Conservation (phyloP, 2,329 filamentous ascomycete genomes). For the Ophiostoma sp. region DNA sequence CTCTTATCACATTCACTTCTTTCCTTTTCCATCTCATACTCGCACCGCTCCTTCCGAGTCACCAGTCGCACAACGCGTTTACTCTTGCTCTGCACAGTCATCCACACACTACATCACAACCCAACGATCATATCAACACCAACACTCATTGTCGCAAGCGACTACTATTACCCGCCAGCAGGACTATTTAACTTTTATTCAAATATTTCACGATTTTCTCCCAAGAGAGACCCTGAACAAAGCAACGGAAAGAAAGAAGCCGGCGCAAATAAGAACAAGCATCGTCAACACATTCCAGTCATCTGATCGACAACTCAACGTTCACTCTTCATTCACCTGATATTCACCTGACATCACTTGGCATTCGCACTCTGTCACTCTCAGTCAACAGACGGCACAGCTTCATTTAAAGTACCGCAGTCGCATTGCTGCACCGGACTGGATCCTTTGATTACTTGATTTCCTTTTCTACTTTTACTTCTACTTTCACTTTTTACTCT, state of each 20-base stretch:
- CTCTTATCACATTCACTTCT: background rate
- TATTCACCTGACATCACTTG: background rate
- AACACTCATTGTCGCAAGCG: constrained; percentile 23
- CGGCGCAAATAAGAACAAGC: background rate
- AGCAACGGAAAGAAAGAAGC: background rate
- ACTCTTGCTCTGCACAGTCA: background rate
- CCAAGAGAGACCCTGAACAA: background rate
- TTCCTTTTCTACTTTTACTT: background rate
- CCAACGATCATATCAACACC: too few relatives aligned
- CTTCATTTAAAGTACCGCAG: background rate
- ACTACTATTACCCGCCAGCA: constrained; percentile 17
- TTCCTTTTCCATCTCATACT: background rate
- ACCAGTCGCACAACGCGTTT: constrained; percentile 16
- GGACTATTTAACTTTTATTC: constrained; percentile 1
- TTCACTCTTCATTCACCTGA: background rate
- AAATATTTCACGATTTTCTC: background rate
- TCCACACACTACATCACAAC: background rate
- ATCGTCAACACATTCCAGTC: constrained; percentile 12
- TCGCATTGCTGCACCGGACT: constrained; percentile 13
- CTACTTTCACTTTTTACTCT: background rate
- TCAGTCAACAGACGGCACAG: background rate
- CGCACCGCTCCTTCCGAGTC: background rate
- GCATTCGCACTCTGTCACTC: background rate
- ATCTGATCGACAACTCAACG: background rate
- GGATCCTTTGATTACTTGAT: background rate